These are phyloP conservation scores for Ulota crispa DNA, from an alignment of 225 moss, liverwort and hornwort genomes.

Conservation along the genomic window DNA sequence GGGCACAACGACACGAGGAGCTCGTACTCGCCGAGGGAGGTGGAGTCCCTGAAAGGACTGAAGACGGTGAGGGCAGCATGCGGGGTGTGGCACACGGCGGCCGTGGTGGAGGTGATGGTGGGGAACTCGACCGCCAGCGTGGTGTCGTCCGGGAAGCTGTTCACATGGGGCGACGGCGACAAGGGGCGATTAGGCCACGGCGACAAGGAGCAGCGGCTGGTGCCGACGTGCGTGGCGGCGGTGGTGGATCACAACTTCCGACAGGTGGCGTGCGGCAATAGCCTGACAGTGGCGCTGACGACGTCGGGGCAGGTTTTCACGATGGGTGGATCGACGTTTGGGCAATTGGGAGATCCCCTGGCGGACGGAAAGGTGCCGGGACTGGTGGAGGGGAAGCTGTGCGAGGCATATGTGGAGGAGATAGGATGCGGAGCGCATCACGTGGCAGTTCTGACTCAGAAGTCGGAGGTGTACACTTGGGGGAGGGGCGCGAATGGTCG, in stretches of 20 bases:
- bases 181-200: constrained; percentile 93
- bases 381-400: constrained; percentile 78
- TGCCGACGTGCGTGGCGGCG: constrained; percentile 95
- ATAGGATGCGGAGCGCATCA: constrained; percentile 91
- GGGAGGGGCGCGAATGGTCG: constrained; percentile 94
- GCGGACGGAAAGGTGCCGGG: constrained; percentile 92
- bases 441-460: constrained; percentile 89
- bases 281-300: constrained; percentile 92
- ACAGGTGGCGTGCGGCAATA: constrained; percentile 91
- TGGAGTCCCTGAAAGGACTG: constrained; percentile 93
- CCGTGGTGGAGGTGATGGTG: constrained; percentile 99
- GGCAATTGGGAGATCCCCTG: constrained; percentile 87
- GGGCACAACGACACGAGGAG: constrained; percentile 93
- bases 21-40: constrained; percentile 80
- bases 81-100: constrained; percentile 99
- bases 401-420: constrained; percentile 81
- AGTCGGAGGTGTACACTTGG: constrained; percentile 98
- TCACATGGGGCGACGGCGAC: constrained; percentile 99
- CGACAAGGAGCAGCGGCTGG: constrained; percentile 94
- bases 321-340: constrained; percentile 89
- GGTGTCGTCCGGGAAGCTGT: constrained; percentile 94
- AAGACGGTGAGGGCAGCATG: constrained; percentile 95
- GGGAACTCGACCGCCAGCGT: constrained; percentile 75
- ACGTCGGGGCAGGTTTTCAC: constrained; percentile 95
- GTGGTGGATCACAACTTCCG: constrained; percentile 94